A percentile compares a stretch with the other conserved stretches of the same genome.
These are phyloP conservation scores for Linum lewisii DNA, from an alignment of 345 rosid species.

Conservation along the genomic window DNA sequence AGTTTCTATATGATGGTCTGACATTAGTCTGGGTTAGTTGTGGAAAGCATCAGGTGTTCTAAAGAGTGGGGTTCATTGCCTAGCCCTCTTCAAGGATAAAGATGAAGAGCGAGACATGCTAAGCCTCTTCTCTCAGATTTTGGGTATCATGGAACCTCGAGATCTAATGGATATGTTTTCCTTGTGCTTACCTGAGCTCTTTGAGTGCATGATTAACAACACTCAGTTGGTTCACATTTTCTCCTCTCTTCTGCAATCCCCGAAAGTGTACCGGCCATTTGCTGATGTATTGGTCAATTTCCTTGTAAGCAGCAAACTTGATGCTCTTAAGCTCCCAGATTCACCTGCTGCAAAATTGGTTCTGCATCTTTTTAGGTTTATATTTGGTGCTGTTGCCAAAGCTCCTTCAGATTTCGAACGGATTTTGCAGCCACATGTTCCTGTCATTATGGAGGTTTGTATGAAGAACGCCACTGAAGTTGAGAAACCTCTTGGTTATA, in stretches of 20 bases:
- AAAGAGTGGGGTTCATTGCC: conserved; percentile 94
- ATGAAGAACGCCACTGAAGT: conserved; percentile 92
- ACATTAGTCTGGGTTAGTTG: conserved; percentile 42
- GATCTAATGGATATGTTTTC: conserved; percentile 99
- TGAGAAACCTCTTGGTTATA: conserved; percentile 85
- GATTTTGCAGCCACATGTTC: conserved; percentile 90
- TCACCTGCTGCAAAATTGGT: conserved; percentile 77
- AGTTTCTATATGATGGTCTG: conserved; percentile 13
- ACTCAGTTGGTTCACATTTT: conserved; percentile 85
- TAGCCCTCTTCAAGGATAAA: conserved; percentile 95
- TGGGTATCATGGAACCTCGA: conserved; percentile 94
- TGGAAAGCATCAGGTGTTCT: conserved; percentile 97
- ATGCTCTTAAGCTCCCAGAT: conserved; percentile 79
- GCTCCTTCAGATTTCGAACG: conserved; percentile 93
- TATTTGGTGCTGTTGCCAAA: conserved; percentile 88
- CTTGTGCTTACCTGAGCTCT: conserved; percentile 94
- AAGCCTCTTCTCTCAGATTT: conserved; percentile 76
- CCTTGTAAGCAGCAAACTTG: conserved; percentile 85
- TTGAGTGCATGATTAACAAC: conserved; percentile 90
- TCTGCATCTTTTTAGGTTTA: conserved; percentile 84
- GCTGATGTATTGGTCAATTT: conserved; percentile 88
- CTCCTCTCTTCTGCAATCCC: conserved; percentile 73
- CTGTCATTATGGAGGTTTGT: conserved; percentile 91
- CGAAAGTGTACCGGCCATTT: conserved; percentile 78
- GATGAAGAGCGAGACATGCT: conserved; percentile 97